phyloP scores from a whole-genome alignment of 768 basidiomycete genomes.

The Trametes villosa region DNA sequence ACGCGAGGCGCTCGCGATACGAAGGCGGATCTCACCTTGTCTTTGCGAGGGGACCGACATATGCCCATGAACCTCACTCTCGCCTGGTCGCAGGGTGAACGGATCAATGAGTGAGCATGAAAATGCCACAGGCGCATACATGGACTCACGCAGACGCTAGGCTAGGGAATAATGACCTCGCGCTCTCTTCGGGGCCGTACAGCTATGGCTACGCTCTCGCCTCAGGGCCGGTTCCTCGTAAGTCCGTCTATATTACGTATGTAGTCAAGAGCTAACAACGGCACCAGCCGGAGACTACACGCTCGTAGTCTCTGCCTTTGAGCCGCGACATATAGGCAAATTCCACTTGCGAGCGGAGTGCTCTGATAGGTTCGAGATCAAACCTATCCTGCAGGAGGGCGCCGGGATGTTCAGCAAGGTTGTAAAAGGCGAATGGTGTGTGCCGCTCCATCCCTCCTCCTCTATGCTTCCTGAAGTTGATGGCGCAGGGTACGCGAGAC shows the following conservation, averaged over 20 bases:
- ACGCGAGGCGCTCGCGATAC: not conserved
- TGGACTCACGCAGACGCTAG: constrained; percentile 34
- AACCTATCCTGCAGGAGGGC: constrained; percentile 79
- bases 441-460: constrained; percentile 2
- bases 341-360: constrained; percentile 71
- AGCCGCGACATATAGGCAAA: constrained; percentile 64
- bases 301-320: constrained; percentile 83
- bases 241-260: constrained; percentile 28
- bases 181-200: constrained; percentile 79
- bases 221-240: constrained; percentile 58
- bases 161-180: constrained; percentile 67
- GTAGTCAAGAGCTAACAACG: not conserved
- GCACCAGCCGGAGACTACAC: constrained; percentile 77
- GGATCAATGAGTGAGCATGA: constrained; percentile 71
- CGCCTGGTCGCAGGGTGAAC: constrained; percentile 75
- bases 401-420: constrained; percentile 86
- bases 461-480: not conserved
- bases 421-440: constrained; percentile 76
- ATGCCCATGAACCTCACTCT: constrained; percentile 74
- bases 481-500: constrained; percentile 53
- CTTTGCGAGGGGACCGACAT: constrained; percentile 61
- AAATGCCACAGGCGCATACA: not conserved
- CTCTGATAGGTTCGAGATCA: constrained; percentile 61
- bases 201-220: constrained; percentile 72
- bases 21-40: constrained; percentile 49